phyloP scores from a whole-genome alignment of 75 land plant species.

The Cunninghamia lanceolata region DNA sequence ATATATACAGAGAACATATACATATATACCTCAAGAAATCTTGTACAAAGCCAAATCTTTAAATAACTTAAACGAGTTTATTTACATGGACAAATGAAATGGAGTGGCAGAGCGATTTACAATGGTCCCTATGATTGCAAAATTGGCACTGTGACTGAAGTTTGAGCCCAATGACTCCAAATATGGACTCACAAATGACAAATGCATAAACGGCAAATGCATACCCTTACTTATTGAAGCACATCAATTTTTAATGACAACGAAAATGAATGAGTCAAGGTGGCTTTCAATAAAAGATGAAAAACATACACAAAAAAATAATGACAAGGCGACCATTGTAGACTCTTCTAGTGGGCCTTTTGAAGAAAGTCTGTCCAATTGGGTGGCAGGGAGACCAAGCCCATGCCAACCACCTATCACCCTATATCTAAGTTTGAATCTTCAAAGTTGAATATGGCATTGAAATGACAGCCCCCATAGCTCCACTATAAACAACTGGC shows the following conservation, averaged over 20 bases:
- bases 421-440: conserved; percentile 83
- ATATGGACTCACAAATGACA: conserved; percentile 52
- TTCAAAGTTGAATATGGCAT: conserved; percentile 74
- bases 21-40: conserved; percentile 24
- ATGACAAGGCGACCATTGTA: conserved; percentile 56
- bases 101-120: conserved; percentile 31
- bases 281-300: not conserved
- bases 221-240: conserved; percentile 39
- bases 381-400: conserved; percentile 23
- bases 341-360: conserved; percentile 34
- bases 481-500: too few species aligned
- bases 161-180: conserved; percentile 42
- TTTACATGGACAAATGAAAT: conserved; percentile 44
- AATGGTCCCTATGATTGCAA: conserved; percentile 53
- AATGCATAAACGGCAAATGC: conserved; percentile 24
- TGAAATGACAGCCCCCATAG: conserved; percentile 26
- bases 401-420: conserved; percentile 28
- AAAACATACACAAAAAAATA: conserved; percentile 21
- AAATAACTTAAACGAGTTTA: conserved; percentile 55
- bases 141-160: conserved; percentile 53
- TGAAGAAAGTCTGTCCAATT: conserved; percentile 63
- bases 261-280: not conserved
- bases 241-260: not conserved
- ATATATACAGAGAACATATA: not conserved
- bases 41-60: conserved; percentile 33